Conservation (phyloP, 1,139 yeast genomes). For the Geotrichum carabidarum region DNA sequence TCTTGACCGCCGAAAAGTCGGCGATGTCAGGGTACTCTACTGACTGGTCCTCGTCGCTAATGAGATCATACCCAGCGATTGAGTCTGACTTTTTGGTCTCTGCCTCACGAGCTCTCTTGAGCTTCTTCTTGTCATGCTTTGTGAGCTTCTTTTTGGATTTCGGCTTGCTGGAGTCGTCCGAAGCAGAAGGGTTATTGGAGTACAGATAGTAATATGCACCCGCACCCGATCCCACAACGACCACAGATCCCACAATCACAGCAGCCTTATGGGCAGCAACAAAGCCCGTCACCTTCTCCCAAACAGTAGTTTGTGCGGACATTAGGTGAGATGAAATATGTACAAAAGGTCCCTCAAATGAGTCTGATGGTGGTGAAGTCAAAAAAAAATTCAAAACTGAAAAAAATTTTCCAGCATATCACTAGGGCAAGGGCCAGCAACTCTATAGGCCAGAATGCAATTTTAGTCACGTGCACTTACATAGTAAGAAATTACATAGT, state of each 20-base stretch:
- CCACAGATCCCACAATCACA: conserved; percentile 31
- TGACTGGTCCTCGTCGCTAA: conserved; percentile 26
- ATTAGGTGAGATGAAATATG: neutral
- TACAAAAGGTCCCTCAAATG: neutral
- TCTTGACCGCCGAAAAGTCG: conserved; percentile 42
- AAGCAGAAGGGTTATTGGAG: conserved; percentile 12
- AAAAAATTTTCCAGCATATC: conserved; percentile 4
- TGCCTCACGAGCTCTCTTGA: conserved; percentile 22
- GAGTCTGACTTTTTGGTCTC: conserved; percentile 2
- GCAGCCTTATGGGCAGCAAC: conserved; percentile 32
- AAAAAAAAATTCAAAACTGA: neutral
- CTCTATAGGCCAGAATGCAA: no score
- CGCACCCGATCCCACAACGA: conserved; percentile 36
- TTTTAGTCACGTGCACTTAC: no score
- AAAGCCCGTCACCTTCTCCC: conserved; percentile 23
- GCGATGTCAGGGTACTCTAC: conserved; percentile 34
- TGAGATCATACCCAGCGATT: conserved; percentile 26
- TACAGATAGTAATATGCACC: conserved; percentile 30
- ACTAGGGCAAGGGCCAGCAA: neutral
- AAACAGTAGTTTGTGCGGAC: conserved; percentile 17
- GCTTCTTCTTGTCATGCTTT: conserved; percentile 29
- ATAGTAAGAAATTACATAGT: no score
- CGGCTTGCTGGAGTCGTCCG: conserved; percentile 19
- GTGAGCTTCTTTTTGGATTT: conserved; percentile 28
- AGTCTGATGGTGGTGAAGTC: conserved; percentile 1